These are phyloP conservation scores for Strigomonas culicis DNA, from an alignment of 208 protist species.

Conservation along the genomic window DNA sequence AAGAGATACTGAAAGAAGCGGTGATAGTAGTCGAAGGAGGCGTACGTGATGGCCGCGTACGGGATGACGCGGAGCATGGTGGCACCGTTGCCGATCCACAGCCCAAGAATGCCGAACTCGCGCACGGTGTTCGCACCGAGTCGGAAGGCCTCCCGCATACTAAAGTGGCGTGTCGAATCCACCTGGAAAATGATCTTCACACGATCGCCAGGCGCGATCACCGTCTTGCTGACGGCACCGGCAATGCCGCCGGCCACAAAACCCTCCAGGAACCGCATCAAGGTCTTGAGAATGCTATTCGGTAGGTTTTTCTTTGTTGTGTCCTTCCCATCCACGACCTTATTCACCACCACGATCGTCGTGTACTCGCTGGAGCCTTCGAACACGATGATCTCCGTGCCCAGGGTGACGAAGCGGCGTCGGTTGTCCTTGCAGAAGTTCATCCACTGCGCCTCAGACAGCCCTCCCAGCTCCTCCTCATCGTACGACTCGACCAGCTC, in stretches of 20 bases:
- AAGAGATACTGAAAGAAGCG: constrained; percentile 15
- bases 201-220: constrained; percentile 92
- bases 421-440: constrained; percentile 72
- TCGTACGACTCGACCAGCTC: constrained; percentile 58
- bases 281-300: constrained; percentile 17
- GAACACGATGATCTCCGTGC: constrained; percentile 52
- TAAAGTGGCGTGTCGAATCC: constrained; percentile 55
- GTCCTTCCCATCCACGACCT: neutral
- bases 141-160: constrained; percentile 51
- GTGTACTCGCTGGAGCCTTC: constrained; percentile 65
- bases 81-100: constrained; percentile 94
- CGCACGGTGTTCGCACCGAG: constrained; percentile 72
- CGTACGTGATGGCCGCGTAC: constrained; percentile 94
- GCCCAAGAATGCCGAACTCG: constrained; percentile 78
- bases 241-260: constrained; percentile 93
- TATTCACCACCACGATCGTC: constrained; percentile 35
- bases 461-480: constrained; percentile 38
- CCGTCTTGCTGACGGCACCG: constrained; percentile 92
- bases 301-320: neutral
- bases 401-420: constrained; percentile 45
- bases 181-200: constrained; percentile 97
- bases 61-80: constrained; percentile 94
- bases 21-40: constrained; percentile 92
- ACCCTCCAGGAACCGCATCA: constrained; percentile 80
- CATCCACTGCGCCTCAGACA: constrained; percentile 65